Evolutionary conservation across 139 green algal genomes (phyloP).

Genomic region (Spirogloea muscicola): DNA sequence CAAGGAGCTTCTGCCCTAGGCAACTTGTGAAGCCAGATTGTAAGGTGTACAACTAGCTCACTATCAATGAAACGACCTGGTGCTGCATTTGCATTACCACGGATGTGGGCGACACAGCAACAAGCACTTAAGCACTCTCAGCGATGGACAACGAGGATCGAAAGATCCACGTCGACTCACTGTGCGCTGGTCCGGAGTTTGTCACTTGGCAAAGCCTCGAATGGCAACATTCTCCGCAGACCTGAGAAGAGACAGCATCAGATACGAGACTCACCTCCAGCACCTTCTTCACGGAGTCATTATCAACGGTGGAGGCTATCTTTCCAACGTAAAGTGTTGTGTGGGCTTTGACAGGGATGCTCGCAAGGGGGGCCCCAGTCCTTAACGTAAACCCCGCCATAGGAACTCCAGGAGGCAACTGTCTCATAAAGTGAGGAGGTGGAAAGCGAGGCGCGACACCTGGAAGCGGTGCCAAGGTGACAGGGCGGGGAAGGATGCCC

Average conservation of each 20-base stretch:
- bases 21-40: neutral
- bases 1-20: neutral
- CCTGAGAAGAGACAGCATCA: neutral
- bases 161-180: too few relatives aligned
- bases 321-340: slow-evolving; percentile 56
- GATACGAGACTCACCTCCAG: slow-evolving; percentile 58
- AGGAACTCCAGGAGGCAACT: slow-evolving; percentile 9
- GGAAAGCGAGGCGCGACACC: neutral
- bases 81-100: neutral
- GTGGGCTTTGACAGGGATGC: slow-evolving; percentile 21
- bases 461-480: neutral
- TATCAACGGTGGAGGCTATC: slow-evolving; percentile 75
- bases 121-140: neutral
- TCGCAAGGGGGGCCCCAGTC: neutral
- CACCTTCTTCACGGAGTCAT: slow-evolving; percentile 60
- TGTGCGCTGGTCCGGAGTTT: too few relatives aligned
- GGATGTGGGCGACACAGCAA: neutral
- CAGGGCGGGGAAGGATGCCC: neutral
- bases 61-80: too few relatives aligned
- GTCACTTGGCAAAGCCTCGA: too few relatives aligned
- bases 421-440: neutral
- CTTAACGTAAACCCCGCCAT: neutral
- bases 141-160: too few relatives aligned
- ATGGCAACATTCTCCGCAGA: neutral
- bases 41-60: too few relatives aligned